Base-by-base conservation (phyloP, 2,329 filamentous ascomycete species). In the Penicillium aurantiogriseum region DNA sequence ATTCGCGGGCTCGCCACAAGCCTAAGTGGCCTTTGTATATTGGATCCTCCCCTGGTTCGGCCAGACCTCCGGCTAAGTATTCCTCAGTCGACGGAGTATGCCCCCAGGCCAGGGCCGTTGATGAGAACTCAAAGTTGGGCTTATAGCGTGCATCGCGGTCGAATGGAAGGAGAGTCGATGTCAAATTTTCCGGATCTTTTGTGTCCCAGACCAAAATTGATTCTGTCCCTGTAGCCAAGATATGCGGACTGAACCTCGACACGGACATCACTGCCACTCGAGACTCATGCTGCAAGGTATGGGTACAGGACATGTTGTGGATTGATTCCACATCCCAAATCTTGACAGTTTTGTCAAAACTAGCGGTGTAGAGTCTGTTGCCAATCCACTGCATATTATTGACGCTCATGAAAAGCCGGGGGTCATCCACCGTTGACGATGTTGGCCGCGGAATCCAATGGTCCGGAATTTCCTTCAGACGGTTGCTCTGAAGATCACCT, bases 341-440 rank as follows among this genome's bases (percentile, higher is more conserved):
- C 63, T 84, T 86, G 50, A 85, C 75, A 2, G 76, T 79, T 3
- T 76, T 70, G 55, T 87, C 84, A 55, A 81, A 84, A 4, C 84
- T 83, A 1, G 81, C 79, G 1, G 82, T 83, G 59, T 79, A 83
- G 48, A 85, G 74, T 2, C 68, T 68, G 7, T 76, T 66, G 2
- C 77, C 77, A 54, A 77, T 74, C 72, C 85, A 87, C 5, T 77
- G 77, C 9, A 85, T 78, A 7, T 79, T 77, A 9, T 80, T 81
- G 1, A 88, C 80, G 13, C 82, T 86, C 63, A 79, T 80, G 63
- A 83, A 87, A 0, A 87, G 69, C 17, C 78, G 75, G 2, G 75
- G 71, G 61, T 85, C 83, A 59, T 81, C 77, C 6, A 75, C 70
- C 60, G 75, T 82, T 0, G 73, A 72, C 1, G 74, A 72, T 33